phyloP scores from a whole-genome alignment of 1,139 yeast genomes.

The Scheffersomyces illinoinensis region DNA sequence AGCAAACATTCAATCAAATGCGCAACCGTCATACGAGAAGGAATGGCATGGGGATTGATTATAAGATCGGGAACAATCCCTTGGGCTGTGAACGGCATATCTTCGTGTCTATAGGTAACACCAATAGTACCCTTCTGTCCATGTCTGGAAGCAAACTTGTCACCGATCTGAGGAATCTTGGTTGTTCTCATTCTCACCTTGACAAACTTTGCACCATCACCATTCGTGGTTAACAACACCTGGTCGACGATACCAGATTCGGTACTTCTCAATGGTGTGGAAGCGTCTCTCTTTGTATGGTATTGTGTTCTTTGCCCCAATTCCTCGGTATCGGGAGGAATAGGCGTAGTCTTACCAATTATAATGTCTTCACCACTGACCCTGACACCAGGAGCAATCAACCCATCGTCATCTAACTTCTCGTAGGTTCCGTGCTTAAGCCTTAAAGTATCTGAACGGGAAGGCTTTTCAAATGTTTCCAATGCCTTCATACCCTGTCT shows the following conservation, averaged over 20 bases:
- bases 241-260: constrained; percentile 99
- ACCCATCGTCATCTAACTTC: constrained; percentile 96
- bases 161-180: constrained; percentile 98
- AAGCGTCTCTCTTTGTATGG: constrained; percentile 98
- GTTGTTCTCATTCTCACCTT: constrained; percentile 99
- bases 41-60: constrained; percentile 98
- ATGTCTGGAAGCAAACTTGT: constrained; percentile 97
- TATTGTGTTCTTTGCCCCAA: constrained; percentile 97
- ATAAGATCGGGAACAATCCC: constrained; percentile 97
- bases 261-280: constrained; percentile 94
- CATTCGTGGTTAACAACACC: constrained; percentile 93
- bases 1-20: constrained; percentile 97
- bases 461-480: constrained; percentile 94
- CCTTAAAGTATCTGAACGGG: constrained; percentile 89
- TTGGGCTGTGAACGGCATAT: constrained; percentile 97
- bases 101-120: constrained; percentile 97
- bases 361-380: constrained; percentile 98
- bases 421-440: constrained; percentile 98
- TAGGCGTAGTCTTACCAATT: constrained; percentile 97
- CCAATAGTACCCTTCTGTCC: constrained; percentile 99
- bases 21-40: constrained; percentile 99
- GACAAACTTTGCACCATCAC: constrained; percentile 95
- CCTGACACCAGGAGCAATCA: constrained; percentile 97
- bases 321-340: constrained; percentile 97
- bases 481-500: constrained; percentile 98